Conservation (phyloP, 2,329 filamentous ascomycete species). For the Leptosphaerulina australis region DNA sequence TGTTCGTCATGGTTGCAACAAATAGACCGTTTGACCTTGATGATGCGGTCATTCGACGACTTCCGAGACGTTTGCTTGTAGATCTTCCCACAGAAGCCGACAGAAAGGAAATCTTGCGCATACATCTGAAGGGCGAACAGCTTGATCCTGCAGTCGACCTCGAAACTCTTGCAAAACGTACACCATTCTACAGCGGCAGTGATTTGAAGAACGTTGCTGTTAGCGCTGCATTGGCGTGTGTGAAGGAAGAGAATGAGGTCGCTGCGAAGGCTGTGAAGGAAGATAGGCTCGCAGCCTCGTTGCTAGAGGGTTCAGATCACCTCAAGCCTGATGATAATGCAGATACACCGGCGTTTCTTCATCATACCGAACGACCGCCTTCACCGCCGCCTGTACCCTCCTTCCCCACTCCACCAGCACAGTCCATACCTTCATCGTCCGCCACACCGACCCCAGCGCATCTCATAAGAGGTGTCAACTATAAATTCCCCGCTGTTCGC, state of each 20-base stretch:
- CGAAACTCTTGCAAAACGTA: slow-evolving; percentile 66
- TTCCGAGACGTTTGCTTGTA: slow-evolving; percentile 74
- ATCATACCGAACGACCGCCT: slow-evolving; percentile 5
- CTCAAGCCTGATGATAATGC: not conserved
- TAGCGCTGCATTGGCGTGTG: slow-evolving; percentile 77
- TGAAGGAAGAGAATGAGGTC: slow-evolving; percentile 71
- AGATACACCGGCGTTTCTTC: not conserved
- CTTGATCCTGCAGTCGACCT: slow-evolving; percentile 68
- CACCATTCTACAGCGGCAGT: slow-evolving; percentile 79
- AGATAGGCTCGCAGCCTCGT: slow-evolving; percentile 10
- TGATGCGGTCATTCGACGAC: slow-evolving; percentile 78
- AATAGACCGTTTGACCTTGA: slow-evolving; percentile 96
- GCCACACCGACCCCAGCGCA: slow-evolving; percentile 31
- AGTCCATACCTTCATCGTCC: slow-evolving; percentile 8
- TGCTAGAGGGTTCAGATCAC: not conserved
- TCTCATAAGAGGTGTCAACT: slow-evolving; percentile 45
- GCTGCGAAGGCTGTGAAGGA: slow-evolving; percentile 38
- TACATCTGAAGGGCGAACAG: slow-evolving; percentile 72
- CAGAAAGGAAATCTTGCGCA: slow-evolving; percentile 70
- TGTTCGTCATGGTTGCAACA: slow-evolving; percentile 98
- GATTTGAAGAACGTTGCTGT: slow-evolving; percentile 85
- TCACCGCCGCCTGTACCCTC: slow-evolving; percentile 1
- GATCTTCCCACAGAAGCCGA: slow-evolving; percentile 73
- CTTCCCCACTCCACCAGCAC: not conserved
- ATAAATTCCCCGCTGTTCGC: slow-evolving; percentile 72